These are phyloP conservation scores for Nicotiana tabacum DNA, from an alignment of 257 asterid species.

Conservation along the genomic window DNA sequence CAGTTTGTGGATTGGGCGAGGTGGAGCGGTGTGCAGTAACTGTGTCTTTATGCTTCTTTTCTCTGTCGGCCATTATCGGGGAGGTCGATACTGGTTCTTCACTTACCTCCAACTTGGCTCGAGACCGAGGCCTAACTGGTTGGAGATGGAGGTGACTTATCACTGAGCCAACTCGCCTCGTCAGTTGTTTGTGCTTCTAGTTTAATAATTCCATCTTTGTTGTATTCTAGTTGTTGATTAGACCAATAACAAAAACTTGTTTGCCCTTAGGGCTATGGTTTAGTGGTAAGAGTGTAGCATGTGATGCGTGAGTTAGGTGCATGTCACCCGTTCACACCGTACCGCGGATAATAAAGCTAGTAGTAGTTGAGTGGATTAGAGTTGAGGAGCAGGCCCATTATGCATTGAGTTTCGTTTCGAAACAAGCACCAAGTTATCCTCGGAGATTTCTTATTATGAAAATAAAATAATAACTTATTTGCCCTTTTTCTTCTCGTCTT, in stretches of 20 bases:
- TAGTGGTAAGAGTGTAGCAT: too few species aligned
- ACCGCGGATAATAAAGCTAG: not conserved
- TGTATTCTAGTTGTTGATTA: not conserved
- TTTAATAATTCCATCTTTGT: not conserved
- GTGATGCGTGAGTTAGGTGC: not conserved
- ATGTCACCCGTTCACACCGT: not conserved
- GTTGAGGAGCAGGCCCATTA: not conserved
- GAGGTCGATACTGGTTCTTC: not conserved
- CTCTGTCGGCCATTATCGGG: not conserved
- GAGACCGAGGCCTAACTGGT: not conserved
- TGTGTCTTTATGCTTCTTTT: not conserved
- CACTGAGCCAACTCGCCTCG: not conserved
- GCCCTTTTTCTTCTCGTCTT: too few species aligned
- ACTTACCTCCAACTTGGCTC: not conserved
- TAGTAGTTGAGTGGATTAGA: not conserved
- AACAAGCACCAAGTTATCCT: too few species aligned
- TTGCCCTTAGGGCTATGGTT: not conserved
- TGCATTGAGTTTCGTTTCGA: not conserved
- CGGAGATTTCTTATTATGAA: too few species aligned
- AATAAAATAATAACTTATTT: too few species aligned
- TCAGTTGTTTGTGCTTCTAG: conserved; percentile 4
- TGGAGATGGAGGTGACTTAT: not conserved
- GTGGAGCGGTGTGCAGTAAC: conserved; percentile 76
- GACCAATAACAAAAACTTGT: not conserved
- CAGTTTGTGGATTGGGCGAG: conserved; percentile 99